Conservation (phyloP, 495 filamentous ascomycete species). For the Xylaria scruposa region DNA sequence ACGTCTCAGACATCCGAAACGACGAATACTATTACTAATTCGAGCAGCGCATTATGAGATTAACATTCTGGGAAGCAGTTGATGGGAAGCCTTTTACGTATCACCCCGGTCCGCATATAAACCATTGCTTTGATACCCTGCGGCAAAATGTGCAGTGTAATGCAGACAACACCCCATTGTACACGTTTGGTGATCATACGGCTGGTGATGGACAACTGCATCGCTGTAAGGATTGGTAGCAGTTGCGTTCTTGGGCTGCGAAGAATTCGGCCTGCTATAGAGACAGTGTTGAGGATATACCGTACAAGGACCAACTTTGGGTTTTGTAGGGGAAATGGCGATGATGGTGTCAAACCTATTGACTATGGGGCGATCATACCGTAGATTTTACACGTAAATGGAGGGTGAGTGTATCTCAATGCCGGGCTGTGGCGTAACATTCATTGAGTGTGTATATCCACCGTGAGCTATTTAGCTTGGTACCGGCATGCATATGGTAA, state of each 20-base stretch:
- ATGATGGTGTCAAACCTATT: slow-evolving; percentile 17
- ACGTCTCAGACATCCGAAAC: neutral
- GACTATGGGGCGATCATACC: slow-evolving; percentile 8
- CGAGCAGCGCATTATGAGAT: slow-evolving; percentile 11
- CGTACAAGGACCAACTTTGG: slow-evolving; percentile 12
- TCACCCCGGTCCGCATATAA: slow-evolving; percentile 3
- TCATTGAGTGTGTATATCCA: too few species aligned
- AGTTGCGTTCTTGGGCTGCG: slow-evolving; percentile 2
- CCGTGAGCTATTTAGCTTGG: too few species aligned
- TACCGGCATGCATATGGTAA: too few species aligned
- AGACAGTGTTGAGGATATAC: slow-evolving; percentile 18
- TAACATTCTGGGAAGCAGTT: slow-evolving; percentile 15
- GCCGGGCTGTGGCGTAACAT: too few species aligned
- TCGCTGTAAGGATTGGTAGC: slow-evolving; percentile 9
- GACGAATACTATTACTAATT: neutral
- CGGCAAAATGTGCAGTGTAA: slow-evolving; percentile 13
- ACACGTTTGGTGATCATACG: slow-evolving; percentile 12
- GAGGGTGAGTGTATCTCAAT: too few species aligned
- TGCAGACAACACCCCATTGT: slow-evolving; percentile 17
- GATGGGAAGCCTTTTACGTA: slow-evolving; percentile 13
- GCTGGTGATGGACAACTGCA: slow-evolving; percentile 19
- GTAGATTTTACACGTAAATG: neutral
- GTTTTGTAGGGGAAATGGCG: slow-evolving; percentile 2
- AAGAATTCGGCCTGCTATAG: slow-evolving; percentile 9
- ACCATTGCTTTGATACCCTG: slow-evolving; percentile 21